Base-by-base conservation (phyloP, 768 basidiomycete genomes). In the Lactifluus echinatus region DNA sequence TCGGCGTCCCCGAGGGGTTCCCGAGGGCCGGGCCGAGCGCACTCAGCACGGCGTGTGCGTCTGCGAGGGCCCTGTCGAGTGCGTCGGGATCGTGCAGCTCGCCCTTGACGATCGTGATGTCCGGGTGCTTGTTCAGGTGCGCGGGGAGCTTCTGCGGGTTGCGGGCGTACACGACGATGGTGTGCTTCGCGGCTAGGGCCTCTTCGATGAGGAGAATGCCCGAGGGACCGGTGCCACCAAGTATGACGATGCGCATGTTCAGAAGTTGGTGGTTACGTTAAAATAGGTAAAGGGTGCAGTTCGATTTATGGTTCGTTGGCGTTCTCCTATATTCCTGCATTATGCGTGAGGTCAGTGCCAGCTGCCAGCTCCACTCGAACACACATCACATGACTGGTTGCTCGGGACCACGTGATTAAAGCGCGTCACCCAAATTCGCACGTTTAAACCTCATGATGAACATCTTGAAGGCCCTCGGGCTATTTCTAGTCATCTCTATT, bases 171-270 rank as follows among this genome's bases (percentile, higher is more conserved):
- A 88, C 61, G 56, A 87, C 73, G 59, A 88, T 63, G 4, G 75
- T 72, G 61, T 78, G 74, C 5, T 66, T 62, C 21, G 70, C 69
- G 17, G 70, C 65, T 17, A 89, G 76, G 5, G 75, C 71, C 64
- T 84, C 77, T 50, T 80, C 76, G 55, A 83, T 74, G 57, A 88
- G 72, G 17, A 77, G 74, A 44, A 78, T 68, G 48, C 87, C 87
- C 34, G 70, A 69, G 14, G 80, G 75, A 1, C 87, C 86, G 3
- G 87, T 89, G 23, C 76, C 82, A 17, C 87, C 87, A n/a, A 89
- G 74, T 56, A 89, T 73, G 53, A 89, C 73, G 55, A 87, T 64
- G 24, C 74, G 81, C 79, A 79, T 79, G 17, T 34, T 53, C 10
- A 10, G 31, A 5, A 31, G 31, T 31, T 31, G 31, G 31, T 4